Conservation (phyloP, 306 rosid genomes). For the Quercus glauca region DNA sequence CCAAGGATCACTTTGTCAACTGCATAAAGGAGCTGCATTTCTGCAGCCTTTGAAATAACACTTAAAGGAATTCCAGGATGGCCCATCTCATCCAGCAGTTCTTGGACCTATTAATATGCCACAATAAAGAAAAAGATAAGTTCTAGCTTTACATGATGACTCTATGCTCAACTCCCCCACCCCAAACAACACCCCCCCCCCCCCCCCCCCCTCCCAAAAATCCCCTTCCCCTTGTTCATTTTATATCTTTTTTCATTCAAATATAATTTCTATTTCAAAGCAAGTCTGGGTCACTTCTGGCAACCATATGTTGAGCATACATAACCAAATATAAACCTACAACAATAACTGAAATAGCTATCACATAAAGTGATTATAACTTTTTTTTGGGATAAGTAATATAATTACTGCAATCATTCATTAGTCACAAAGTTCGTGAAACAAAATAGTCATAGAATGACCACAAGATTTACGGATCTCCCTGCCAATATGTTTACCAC, state of each 20-base stretch:
- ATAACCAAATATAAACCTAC: not conserved
- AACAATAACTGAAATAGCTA: slow-evolving; percentile 9
- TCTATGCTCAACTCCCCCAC: not conserved
- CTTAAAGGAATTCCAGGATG: slow-evolving; percentile 84
- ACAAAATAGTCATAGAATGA: not conserved
- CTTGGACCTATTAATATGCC: slow-evolving; percentile 66
- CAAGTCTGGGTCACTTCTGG: not conserved
- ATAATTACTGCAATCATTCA: slow-evolving; percentile 11
- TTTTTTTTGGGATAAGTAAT: not conserved
- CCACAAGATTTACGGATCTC: slow-evolving; percentile 1
- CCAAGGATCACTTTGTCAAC: slow-evolving; percentile 84
- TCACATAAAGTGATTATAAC: slow-evolving; percentile 6
- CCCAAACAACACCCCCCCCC: no score
- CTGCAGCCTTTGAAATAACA: slow-evolving; percentile 92
- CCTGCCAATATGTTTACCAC: not conserved
- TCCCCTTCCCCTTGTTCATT: not conserved
- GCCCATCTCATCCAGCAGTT: slow-evolving; percentile 89
- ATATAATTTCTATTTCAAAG: not conserved
- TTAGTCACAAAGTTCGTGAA: not conserved
- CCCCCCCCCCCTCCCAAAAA: no score
- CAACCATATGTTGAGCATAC: slow-evolving; percentile 1
- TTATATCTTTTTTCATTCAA: not conserved
- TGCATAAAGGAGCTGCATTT: slow-evolving; percentile 79
- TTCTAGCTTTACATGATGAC: slow-evolving; percentile 11
- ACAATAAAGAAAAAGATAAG: not conserved